A percentile compares a stretch with the other conserved stretches of the same genome.
These are phyloP conservation scores for Ambrosiella cleistominuta DNA, from an alignment of 2,329 filamentous ascomycete genomes.

Conservation along the genomic window DNA sequence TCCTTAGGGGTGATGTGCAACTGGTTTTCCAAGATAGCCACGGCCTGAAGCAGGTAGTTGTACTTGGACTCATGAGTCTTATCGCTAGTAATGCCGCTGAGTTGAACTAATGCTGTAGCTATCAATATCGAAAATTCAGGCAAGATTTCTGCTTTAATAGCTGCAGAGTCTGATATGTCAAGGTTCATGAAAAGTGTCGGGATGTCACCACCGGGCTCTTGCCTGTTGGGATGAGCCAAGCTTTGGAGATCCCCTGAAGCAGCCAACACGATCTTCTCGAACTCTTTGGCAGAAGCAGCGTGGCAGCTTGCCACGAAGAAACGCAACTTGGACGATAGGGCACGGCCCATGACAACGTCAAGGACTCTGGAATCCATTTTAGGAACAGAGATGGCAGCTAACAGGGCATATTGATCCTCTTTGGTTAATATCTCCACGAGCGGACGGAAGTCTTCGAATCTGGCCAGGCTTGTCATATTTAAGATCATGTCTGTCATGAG, in stretches of 20 bases:
- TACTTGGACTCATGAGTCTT: not conserved
- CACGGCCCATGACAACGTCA: slow-evolving; percentile 7
- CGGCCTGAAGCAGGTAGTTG: slow-evolving; percentile 28
- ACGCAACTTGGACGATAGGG: slow-evolving; percentile 1
- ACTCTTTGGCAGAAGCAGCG: slow-evolving; percentile 26
- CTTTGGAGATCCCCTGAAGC: slow-evolving; percentile 5
- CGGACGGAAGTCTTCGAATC: slow-evolving; percentile 12
- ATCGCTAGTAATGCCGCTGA: slow-evolving; percentile 2
- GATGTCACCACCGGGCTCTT: slow-evolving; percentile 13
- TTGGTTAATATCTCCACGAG: slow-evolving; percentile 8
- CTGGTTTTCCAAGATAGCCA: slow-evolving; percentile 32
- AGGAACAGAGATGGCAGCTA: slow-evolving; percentile 23
- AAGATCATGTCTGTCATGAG: slow-evolving; percentile 11
- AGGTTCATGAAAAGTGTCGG: slow-evolving; percentile 5
- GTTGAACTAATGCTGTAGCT: slow-evolving; percentile 9
- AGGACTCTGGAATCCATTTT: slow-evolving; percentile 21
- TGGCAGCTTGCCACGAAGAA: slow-evolving; percentile 31
- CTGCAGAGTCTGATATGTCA: slow-evolving; percentile 2
- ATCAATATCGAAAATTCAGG: slow-evolving; percentile 13
- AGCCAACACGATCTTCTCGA: slow-evolving; percentile 20
- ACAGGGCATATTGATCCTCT: slow-evolving; percentile 4
- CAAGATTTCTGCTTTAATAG: slow-evolving; percentile 11
- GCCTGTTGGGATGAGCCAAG: slow-evolving; percentile 1
- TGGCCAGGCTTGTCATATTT: slow-evolving; percentile 6
- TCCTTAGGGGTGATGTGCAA: slow-evolving; percentile 28